Conservation (phyloP, 345 rosid genomes). For the Melastoma malabathricum region DNA sequence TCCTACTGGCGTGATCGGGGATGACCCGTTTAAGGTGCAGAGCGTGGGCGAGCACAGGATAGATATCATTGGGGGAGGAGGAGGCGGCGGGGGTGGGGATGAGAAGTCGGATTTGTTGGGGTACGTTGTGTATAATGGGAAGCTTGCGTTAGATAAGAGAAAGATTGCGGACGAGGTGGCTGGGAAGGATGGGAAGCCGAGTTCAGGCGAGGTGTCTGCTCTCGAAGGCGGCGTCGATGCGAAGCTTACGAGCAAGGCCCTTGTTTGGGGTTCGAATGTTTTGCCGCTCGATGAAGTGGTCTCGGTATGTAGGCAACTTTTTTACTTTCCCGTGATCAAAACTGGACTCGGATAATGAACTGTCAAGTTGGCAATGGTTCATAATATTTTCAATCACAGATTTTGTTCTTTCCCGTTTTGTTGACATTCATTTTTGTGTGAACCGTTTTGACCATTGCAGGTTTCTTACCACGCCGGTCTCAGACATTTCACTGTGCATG, state of each 20-base stretch:
- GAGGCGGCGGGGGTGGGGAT: constrained; percentile 50
- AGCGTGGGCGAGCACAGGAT: constrained; percentile 42
- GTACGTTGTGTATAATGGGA: constrained; percentile 54
- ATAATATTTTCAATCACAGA: no score
- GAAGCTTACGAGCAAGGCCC: constrained; percentile 72
- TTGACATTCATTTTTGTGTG: no score
- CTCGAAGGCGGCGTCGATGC: constrained; percentile 44
- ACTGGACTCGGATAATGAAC: no score
- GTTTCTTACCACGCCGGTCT: constrained; percentile 73
- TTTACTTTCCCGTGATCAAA: no score
- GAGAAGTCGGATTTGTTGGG: constrained; percentile 88
- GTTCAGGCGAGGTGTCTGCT: constrained; percentile 27
- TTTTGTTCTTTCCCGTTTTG: no score
- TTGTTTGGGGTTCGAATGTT: constrained; percentile 74
- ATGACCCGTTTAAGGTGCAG: constrained; percentile 31
- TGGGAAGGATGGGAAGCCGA: constrained; percentile 20
- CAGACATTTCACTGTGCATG: constrained; percentile 80
- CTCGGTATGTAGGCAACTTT: constrained; percentile 34
- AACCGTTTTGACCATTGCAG: constrained; percentile 23
- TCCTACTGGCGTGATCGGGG: constrained; percentile 12
- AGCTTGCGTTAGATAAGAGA: constrained; percentile 65
- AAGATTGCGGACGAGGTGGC: constrained; percentile 23
- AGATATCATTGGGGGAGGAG: constrained; percentile 45
- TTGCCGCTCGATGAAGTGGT: constrained; percentile 60
- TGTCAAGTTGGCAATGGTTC: no score